phyloP scores from a whole-genome alignment of 2,329 filamentous ascomycete species.

The Neofusicoccum ribis region DNA sequence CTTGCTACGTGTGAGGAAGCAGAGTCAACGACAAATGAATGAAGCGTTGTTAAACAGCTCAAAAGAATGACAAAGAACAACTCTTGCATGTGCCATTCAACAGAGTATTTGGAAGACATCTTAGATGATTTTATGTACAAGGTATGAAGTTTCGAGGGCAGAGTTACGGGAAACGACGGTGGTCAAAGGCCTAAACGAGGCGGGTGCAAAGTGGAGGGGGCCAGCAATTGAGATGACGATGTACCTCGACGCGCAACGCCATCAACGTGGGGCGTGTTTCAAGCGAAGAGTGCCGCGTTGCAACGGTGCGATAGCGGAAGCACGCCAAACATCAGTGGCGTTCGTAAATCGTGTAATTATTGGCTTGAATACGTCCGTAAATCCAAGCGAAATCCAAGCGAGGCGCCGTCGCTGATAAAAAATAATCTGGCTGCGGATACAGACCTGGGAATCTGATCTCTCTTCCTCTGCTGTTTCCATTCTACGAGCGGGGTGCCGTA shows the following conservation, averaged over 20 bases:
- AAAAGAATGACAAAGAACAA: no score
- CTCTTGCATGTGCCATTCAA: no score
- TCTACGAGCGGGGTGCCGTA: no score
- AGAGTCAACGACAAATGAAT: no score
- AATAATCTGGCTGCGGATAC: neutral
- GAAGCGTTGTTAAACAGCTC: no score
- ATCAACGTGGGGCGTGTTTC: neutral
- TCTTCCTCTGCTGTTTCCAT: neutral
- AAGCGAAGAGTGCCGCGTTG: neutral
- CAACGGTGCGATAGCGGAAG: conserved; percentile 4
- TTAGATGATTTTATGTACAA: neutral
- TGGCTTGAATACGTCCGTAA: neutral
- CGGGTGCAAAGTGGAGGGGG: neutral
- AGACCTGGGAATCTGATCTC: neutral
- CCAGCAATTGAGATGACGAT: neutral
- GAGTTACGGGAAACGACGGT: no score
- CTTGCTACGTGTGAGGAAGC: no score
- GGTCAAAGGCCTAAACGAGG: neutral
- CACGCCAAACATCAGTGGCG: conserved; percentile 7
- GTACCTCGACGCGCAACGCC: neutral
- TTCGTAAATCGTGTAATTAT: neutral
- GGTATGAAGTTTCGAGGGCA: no score
- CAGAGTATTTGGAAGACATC: neutral
- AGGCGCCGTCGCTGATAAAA: neutral
- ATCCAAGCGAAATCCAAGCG: neutral